Conservation (phyloP, 768 basidiomycete species). For the Rickenella mellea region DNA sequence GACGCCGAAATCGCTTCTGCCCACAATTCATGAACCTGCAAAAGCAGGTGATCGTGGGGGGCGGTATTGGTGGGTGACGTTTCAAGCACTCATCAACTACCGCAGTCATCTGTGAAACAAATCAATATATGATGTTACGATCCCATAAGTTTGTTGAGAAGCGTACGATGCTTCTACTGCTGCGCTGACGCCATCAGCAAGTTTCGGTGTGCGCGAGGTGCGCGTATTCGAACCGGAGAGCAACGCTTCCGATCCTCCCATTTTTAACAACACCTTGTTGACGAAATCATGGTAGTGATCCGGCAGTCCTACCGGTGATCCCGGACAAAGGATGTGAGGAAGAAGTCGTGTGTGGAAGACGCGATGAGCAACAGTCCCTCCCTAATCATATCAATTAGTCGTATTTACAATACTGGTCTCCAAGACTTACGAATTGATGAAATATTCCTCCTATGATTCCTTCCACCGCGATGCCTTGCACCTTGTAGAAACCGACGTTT, state of each 20-base stretch:
- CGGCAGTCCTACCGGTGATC: conserved; percentile 20
- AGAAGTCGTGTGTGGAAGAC: conserved; percentile 34
- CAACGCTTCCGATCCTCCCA: conserved; percentile 32
- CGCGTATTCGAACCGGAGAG: too few species aligned
- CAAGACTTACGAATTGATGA: conserved; percentile 62
- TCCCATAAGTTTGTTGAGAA: too few species aligned
- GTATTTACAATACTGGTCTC: neutral
- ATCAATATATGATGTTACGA: too few species aligned
- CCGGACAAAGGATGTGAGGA: conserved; percentile 23
- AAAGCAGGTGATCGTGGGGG: too few species aligned
- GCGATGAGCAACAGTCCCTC: conserved; percentile 27
- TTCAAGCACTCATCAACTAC: too few species aligned
- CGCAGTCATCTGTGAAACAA: too few species aligned
- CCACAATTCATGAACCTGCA: too few species aligned
- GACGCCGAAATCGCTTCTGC: too few species aligned
- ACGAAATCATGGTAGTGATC: conserved; percentile 41
- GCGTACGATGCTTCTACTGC: too few species aligned
- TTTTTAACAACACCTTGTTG: conserved; percentile 28
- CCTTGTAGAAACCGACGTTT: conserved; percentile 62
- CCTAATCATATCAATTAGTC: conserved; percentile 16
- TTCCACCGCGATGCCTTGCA: conserved; percentile 68
- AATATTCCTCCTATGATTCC: conserved; percentile 71
- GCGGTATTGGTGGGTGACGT: too few species aligned
- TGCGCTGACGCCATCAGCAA: too few species aligned
- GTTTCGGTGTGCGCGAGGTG: too few species aligned